Evolutionary conservation across 202 grass and related monocot species (phyloP), one percentile per base, ranked within the genome.

Genomic region (Saccharum hybrid): DNA sequence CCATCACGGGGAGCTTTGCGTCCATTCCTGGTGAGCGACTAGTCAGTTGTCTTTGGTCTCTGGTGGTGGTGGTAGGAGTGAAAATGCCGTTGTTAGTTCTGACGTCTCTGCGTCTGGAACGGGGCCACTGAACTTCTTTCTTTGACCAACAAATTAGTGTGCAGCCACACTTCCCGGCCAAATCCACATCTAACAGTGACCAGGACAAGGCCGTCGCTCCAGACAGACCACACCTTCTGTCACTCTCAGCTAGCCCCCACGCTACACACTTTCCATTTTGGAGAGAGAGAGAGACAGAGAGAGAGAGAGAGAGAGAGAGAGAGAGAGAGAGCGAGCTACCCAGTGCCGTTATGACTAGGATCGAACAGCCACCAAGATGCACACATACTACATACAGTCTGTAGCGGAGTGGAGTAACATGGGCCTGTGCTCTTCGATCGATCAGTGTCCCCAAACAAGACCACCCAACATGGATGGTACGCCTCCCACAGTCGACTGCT

Each of bases 81-180:
- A 9, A 45, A 45, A 11, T 16, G 59, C 8, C 40, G 52, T 39
- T 31, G 59, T 63, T 21, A 15, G 49, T 46, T 33, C 49, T 30
- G 56, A 56, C 9, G 56, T 59, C 3, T 45, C n/a, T 1, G 18
- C 31, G n/a, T 63, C 23, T 56, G 52, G 48, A 52, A 1, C 30
- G 83, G 74, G 62, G 21, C 41, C 31, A 82, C 62, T 66, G 22
- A 61, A 21, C 34, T 38, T 79, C 9, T 83, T 46, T 74, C 5
- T 80, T 79, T 86, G 80, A 80, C 84, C 80, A 38, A 19, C 49
- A 45, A 84, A 74, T 36, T 0, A 68, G 74, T 28, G 74, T 28
- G 83, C 48, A 49, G 54, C 49, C 39, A 40, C n/a, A 40, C n/a
- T 39, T 36, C 84, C n/a, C 75, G 31, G 49, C 70, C 68, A 51